Evolutionary conservation across 2,329 filamentous ascomycete genomes (phyloP).

Genomic region (Cryphonectria japonica): DNA sequence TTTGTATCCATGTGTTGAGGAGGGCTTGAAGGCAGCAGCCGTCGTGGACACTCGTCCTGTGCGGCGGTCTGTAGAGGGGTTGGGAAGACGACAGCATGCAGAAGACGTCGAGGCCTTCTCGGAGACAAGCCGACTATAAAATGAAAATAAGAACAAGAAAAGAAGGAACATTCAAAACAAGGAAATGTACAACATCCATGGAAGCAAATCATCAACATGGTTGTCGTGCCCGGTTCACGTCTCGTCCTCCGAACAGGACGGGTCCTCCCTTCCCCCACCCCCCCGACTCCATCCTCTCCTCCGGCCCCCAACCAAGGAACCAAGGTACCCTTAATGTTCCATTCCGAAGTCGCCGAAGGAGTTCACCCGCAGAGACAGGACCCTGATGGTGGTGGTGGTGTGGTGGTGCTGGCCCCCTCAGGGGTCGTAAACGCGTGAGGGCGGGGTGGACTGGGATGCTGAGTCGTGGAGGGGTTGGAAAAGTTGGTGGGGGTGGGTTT

Average conservation of each 20-base stretch:
- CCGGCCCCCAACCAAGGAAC: not conserved
- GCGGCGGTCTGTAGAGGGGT: not conserved
- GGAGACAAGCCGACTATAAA: not conserved
- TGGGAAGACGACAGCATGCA: not conserved
- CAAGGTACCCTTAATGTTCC: not conserved
- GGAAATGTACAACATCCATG: too few relatives aligned
- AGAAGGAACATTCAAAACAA: not conserved
- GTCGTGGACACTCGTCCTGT: not conserved
- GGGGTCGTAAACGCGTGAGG: not conserved
- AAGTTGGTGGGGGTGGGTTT: not conserved
- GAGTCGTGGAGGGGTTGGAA: not conserved
- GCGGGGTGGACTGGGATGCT: constrained; percentile 1
- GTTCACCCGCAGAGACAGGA: not conserved
- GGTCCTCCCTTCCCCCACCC: not conserved
- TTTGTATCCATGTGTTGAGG: too few relatives aligned
- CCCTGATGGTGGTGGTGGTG: not conserved
- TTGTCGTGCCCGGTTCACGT: not conserved
- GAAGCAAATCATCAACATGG: not conserved
- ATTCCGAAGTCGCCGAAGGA: not conserved
- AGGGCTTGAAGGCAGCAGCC: not conserved
- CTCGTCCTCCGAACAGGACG: not conserved
- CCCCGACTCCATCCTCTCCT: too few relatives aligned
- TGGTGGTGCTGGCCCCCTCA: not conserved
- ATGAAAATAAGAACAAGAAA: not conserved
- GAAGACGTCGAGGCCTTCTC: not conserved